Evolutionary conservation across 768 basidiomycete genomes (phyloP), one percentile per base, ranked within the genome.

Genomic region (Lactarius hatsudake): DNA sequence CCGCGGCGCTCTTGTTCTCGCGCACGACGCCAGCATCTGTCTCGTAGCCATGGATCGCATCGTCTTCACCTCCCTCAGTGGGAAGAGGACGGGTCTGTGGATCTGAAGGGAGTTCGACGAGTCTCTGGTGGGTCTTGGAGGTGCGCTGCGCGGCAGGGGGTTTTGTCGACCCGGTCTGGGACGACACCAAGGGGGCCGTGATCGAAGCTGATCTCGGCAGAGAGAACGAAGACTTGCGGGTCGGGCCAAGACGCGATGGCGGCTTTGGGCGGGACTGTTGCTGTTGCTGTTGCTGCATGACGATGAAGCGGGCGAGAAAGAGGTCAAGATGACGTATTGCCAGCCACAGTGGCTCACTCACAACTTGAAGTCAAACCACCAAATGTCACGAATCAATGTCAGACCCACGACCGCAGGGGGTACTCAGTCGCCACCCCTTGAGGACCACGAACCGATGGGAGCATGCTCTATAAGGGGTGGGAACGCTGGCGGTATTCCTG

Each of bases 111-210:
- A 98, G 84, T 20, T 93, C 82, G 17, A 98, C 94, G 65, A 95
- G 90, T 73, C 92, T 93, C 72, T 96, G 93, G 0, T 89, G 90
- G 0, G 91, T 94, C 79, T 97, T 98, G 17, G 93, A 93, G 1
- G 93, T 90, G 51, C 96, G 84, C 70, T 90, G 87, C 1, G 83
- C 80, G 42, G 67, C 64, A 32, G 67, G 55, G 55, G 65, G 36
- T 61, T 68, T 68, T 45, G 55, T 23, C 18, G 30, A 42, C 1
- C 42, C 62, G 9, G 56, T 28, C 18, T 58, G 45, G 4, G 61
- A 12, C 23, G 65, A 30, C 9, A 2, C 34, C 3, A 58, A 42
- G 4, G 66, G 56, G 18, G 66, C n/a, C 15, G 43, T 36, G n/a
- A 51, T 20, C 1, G 45, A 40, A 9, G 51, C 9, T 12, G 66